Evolutionary conservation across 1,284 basidiomycete genomes (phyloP).

Genomic region (Cutaneotrichosporon sp.): DNA sequence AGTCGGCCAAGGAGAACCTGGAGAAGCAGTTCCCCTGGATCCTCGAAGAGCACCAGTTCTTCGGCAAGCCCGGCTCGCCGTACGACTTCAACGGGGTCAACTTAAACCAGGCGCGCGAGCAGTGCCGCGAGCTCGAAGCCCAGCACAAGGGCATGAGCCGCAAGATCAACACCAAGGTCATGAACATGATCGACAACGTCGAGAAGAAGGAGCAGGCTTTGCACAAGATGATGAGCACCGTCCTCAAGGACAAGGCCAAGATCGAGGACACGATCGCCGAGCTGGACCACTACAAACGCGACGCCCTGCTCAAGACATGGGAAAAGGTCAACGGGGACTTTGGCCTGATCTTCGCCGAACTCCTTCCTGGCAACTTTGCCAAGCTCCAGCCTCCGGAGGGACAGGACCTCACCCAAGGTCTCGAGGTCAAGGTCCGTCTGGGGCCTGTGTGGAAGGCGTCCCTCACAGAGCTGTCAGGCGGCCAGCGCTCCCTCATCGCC

Average conservation of each 20-base stretch:
- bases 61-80: constrained; percentile 72
- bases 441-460: constrained; percentile 97
- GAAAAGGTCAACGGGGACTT: constrained; percentile 93
- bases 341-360: constrained; percentile 91
- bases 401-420: constrained; percentile 85
- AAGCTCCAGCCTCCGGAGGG: constrained; percentile 91
- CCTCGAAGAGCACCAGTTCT: constrained; percentile 72
- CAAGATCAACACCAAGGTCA: constrained; percentile 91
- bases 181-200: constrained; percentile 92
- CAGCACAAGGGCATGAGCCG: constrained; percentile 84
- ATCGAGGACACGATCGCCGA: constrained; percentile 93
- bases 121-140: constrained; percentile 70
- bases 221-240: constrained; percentile 82
- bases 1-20: constrained; percentile 54
- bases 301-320: constrained; percentile 92
- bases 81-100: constrained; percentile 81
- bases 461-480: constrained; percentile 92
- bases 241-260: constrained; percentile 90
- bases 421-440: constrained; percentile 96
- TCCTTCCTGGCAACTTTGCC: constrained; percentile 94
- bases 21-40: constrained; percentile 90
- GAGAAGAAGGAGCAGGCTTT: constrained; percentile 88
- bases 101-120: constrained; percentile 60
- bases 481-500: constrained; percentile 94
- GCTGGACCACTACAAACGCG: constrained; percentile 89